Base-by-base conservation (phyloP, 768 basidiomycete genomes). In the Lentinula aciculospora region DNA sequence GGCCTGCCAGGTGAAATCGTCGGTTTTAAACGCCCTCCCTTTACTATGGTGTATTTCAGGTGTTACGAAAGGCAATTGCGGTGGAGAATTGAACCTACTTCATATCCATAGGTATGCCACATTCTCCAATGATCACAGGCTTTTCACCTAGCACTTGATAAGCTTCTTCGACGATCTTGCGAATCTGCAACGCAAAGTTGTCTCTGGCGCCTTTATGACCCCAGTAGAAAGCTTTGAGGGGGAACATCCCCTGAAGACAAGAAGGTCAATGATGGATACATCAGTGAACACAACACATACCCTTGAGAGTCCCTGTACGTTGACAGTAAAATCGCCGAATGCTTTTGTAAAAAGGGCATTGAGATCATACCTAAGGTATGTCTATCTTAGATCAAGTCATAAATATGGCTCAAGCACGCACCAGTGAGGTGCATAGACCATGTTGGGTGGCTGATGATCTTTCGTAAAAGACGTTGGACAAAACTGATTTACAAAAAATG, bases 51-150 rank as follows among this genome's bases (percentile, higher is more conserved):
- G n/a, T n/a, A 58, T 27, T n/a, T 42, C 39, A 34, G 13, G 13
- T 34, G 19, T 29, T 31, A 57, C 17, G 31, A 53, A 9, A 19
- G 9, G 23, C n/a, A 37, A 17, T 0, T 23, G 29, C 4, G 17
- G 40, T 32, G 31, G 32, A 46, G 17, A 50, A 15, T 23, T 37
- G 29, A 53, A 74, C 88, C 42, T 64, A 94, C 94, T 99, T 98
- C 80, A 97, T 84, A 64, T 99, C 97, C 88, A 98, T 96, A 1
- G 96, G 96, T 21, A 98, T 79, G 29, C 96, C 96, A 61, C 89
- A 92, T 70, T 99, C 96, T 19, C 95, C 95, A 58, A 99, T 81
- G 12, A 98, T 71, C 39, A 93, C 82, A 10, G 96, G 96, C 17
- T 72, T 81, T 65, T 94, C 91, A 25, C 92, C 93, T 0, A 97